Evolutionary conservation across 2,329 filamentous ascomycete genomes (phyloP).

Genomic region (Zymoseptoria pseudotritici): DNA sequence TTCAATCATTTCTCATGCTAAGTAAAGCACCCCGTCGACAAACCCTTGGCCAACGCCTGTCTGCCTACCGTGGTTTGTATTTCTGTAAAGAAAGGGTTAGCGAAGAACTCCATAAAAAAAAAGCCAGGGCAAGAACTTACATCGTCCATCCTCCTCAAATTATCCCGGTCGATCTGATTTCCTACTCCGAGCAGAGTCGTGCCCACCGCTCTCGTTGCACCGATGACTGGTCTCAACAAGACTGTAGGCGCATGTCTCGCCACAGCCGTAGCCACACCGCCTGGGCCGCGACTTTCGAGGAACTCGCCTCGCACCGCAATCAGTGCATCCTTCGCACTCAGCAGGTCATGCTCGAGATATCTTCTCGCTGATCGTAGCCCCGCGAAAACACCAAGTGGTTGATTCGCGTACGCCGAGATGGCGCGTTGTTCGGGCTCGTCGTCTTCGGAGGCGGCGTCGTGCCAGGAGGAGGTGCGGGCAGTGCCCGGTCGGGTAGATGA

Average conservation of each 20-base stretch:
- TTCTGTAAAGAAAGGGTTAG: constrained; percentile 23
- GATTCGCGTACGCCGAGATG: constrained; percentile 87
- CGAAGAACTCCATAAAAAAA: not conserved
- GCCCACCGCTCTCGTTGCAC: constrained; percentile 78
- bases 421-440: constrained; percentile 67
- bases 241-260: constrained; percentile 82
- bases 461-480: constrained; percentile 30
- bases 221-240: constrained; percentile 82
- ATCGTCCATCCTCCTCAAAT: constrained; percentile 75
- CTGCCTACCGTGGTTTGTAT: constrained; percentile 25
- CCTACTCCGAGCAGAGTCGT: constrained; percentile 87
- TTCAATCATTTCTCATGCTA: not conserved
- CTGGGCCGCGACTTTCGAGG: constrained; percentile 75
- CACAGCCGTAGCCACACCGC: constrained; percentile 71
- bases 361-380: constrained; percentile 76
- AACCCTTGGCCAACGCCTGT: not conserved
- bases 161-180: constrained; percentile 79
- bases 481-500: constrained; percentile 1
- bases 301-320: constrained; percentile 90
- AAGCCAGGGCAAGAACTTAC: constrained; percentile 52
- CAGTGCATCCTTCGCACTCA: constrained; percentile 79
- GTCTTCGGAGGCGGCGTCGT: constrained; percentile 51
- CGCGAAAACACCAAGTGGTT: constrained; percentile 81
- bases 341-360: constrained; percentile 78
- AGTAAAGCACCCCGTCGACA: too few relatives aligned